Conservation (phyloP, 495 filamentous ascomycete genomes). For the Sphaerosporella brunnea region DNA sequence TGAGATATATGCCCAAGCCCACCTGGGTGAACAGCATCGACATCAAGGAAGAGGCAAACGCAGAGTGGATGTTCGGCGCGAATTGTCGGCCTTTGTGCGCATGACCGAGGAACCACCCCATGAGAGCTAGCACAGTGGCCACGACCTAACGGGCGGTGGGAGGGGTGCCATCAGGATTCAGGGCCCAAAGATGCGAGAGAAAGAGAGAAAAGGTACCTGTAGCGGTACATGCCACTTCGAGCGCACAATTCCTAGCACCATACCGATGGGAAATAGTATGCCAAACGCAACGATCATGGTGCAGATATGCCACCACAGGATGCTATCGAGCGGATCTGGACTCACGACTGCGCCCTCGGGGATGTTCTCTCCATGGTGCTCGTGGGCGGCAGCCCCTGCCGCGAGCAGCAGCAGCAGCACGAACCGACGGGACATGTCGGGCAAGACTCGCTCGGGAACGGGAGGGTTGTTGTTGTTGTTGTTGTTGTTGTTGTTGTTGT, state of each 20-base stretch:
- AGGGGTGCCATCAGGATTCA: too few relatives aligned
- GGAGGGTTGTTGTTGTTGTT: too few relatives aligned
- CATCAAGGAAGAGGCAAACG: constrained; percentile 64
- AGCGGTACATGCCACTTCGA: constrained; percentile 89
- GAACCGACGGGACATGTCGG: too few relatives aligned
- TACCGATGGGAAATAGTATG: constrained; percentile 78
- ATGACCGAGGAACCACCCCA: constrained; percentile 55
- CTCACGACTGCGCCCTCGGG: constrained; percentile 59
- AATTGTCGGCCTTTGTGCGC: constrained; percentile 80
- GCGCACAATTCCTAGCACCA: constrained; percentile 78
- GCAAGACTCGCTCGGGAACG: too few relatives aligned
- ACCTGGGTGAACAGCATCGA: constrained; percentile 60
- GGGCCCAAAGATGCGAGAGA: too few relatives aligned
- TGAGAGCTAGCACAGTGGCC: constrained; percentile 53
- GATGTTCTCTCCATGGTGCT: constrained; percentile 56
- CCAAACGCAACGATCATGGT: constrained; percentile 78
- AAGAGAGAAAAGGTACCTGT: too few relatives aligned
- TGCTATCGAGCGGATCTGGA: constrained; percentile 70
- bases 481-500: too few relatives aligned
- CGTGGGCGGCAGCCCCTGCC: constrained; percentile 37
- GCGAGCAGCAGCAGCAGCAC: not conserved
- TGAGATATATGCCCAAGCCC: constrained; percentile 68
- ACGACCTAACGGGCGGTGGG: too few relatives aligned
- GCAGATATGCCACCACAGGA: constrained; percentile 84
- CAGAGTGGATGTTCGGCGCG: constrained; percentile 61